phyloP scores from a whole-genome alignment of 139 green algal species.

The Chlamydomonas asymmetrica region DNA sequence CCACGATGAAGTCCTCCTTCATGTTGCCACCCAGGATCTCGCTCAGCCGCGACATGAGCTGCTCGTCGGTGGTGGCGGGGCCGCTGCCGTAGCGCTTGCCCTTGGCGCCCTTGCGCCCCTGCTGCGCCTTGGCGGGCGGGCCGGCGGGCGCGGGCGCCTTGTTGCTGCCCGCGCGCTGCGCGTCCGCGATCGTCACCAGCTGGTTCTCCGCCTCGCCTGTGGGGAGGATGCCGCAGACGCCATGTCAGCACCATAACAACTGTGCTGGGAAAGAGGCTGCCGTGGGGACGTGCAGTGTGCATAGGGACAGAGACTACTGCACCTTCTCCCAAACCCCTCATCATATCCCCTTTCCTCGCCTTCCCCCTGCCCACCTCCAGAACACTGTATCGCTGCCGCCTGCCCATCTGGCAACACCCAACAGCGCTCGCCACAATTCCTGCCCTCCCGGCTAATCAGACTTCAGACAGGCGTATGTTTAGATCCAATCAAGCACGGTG shows the following conservation, averaged over 20 bases:
- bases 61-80: constrained; percentile 60
- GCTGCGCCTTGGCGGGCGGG: constrained; percentile 28
- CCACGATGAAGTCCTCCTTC: constrained; percentile 98
- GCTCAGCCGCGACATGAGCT: constrained; percentile 81
- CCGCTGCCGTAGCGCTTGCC: constrained; percentile 72
- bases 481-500: too few relatives aligned
- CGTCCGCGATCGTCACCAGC: constrained; percentile 51
- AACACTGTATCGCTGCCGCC: too few relatives aligned
- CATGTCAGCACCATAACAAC: too few relatives aligned
- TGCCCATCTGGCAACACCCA: too few relatives aligned
- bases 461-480: neutral
- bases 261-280: neutral
- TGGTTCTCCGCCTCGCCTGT: constrained; percentile 74
- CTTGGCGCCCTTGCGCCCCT: too few relatives aligned
- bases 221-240: too few relatives aligned
- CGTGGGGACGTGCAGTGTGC: neutral
- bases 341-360: too few relatives aligned
- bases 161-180: constrained; percentile 27
- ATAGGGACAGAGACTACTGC: neutral
- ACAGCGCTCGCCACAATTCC: too few relatives aligned
- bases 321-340: too few relatives aligned
- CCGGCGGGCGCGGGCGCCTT: constrained; percentile 37
- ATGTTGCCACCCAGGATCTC: constrained; percentile 86
- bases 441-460: too few relatives aligned
- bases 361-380: too few relatives aligned